Percentiles rank a stretch among this genome's conserved stretches.
Evolutionary conservation across 2,329 filamentous ascomycete genomes (phyloP).

Genomic region (Juglanconis sp.): DNA sequence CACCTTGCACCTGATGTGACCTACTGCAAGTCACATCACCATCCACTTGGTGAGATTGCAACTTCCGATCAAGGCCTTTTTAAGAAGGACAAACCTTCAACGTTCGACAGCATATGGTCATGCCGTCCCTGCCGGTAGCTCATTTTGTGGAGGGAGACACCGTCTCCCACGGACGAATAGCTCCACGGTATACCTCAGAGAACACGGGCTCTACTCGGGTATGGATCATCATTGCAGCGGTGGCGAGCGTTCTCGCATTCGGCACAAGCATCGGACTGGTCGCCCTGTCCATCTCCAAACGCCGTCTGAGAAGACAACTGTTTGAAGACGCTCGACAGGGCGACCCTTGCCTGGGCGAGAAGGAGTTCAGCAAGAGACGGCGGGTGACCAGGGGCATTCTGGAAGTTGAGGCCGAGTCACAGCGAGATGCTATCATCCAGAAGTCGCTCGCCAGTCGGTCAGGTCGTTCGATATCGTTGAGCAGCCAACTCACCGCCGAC

Average conservation of each 20-base stretch:
- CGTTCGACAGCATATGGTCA: not conserved
- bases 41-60: not conserved
- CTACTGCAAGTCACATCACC: not conserved
- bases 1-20: not conserved
- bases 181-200: slow-evolving; percentile 23
- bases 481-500: slow-evolving; percentile 6
- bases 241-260: slow-evolving; percentile 25
- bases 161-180: not conserved
- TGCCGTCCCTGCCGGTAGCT: not conserved
- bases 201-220: slow-evolving; percentile 10
- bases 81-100: not conserved
- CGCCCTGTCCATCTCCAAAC: slow-evolving; percentile 19
- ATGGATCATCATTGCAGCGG: slow-evolving; percentile 28
- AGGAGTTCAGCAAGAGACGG: slow-evolving; percentile 22
- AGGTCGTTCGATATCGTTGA: slow-evolving; percentile 9
- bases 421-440: slow-evolving; percentile 39
- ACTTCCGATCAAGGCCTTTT: not conserved
- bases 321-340: slow-evolving; percentile 23
- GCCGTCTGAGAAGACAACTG: slow-evolving; percentile 9
- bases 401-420: slow-evolving; percentile 33
- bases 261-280: slow-evolving; percentile 21
- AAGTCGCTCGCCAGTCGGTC: slow-evolving; percentile 37
- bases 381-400: slow-evolving; percentile 26
- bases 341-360: slow-evolving; percentile 25
- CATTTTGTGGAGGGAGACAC: not conserved